Base-by-base conservation (phyloP, 2,329 filamentous ascomycete genomes). In the Dothidotthia symphoricarpi region DNA sequence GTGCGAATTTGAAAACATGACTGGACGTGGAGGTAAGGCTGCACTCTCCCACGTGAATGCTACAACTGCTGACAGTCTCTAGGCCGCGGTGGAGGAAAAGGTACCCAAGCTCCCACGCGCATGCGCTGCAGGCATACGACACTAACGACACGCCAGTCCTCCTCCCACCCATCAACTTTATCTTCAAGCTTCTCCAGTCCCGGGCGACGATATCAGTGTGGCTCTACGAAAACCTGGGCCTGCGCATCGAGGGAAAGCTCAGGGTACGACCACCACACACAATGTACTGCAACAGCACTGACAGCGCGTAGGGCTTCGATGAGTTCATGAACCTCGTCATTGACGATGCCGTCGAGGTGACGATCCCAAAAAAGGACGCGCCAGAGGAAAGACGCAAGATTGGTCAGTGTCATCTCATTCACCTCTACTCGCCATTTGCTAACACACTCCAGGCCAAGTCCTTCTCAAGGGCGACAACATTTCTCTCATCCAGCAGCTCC, bases 311-410 rank as follows among this genome's bases (percentile, higher is more conserved):
- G 89, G 90, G 93, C 11, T 98, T 98, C 55, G 93, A 98, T 67
- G 93, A 98, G 70, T 98, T 97, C 73, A 96, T 98, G 90, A 98
- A 98, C 73, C 76, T 98, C 33, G 93, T 97, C 26, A 80, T 95
- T 52, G 93, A 98, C 63, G 89, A 98, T 57, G 93, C 93, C 19
- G 82, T 96, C 40, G 91, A 97, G 71, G 89, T 98, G 29, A 86
- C 84, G 67, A 80, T 88, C 63, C 75, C 87, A 38, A 89, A 86
- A 47, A 95, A 94, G 75, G 84, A 86, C 54, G 67, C 75, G 28
- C 81, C 84, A 52, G 90, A 94, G 71, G 82, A 81, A 52, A 79
- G 90, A 66, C 82, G 87, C 68, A 75, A 82, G 28, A 68, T 96
- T 35, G 91, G 90, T 95, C 77, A 46, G 77, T 47, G 16, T 24